Conservation (phyloP, 257 asterid species). For the Datura wrightii region DNA sequence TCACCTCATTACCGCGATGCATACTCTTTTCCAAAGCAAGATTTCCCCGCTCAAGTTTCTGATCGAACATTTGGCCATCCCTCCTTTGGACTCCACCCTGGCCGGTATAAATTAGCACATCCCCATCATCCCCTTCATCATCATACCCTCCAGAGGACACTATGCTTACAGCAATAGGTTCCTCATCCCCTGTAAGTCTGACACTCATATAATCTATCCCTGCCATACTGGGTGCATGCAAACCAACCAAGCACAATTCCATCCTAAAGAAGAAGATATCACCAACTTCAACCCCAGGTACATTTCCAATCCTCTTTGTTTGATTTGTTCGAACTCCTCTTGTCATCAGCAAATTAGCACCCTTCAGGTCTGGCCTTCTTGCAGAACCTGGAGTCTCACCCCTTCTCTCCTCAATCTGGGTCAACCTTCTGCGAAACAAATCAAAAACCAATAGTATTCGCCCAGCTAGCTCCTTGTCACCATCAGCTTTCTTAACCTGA, state of each 20-base stretch:
- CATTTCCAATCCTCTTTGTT: slow-evolving; percentile 67
- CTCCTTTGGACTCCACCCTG: slow-evolving; percentile 84
- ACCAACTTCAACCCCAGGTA: slow-evolving; percentile 87
- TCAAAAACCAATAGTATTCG: slow-evolving; percentile 62
- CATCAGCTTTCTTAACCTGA: slow-evolving; percentile 56
- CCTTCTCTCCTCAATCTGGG: slow-evolving; percentile 71
- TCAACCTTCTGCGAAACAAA: slow-evolving; percentile 62
- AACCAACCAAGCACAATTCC: slow-evolving; percentile 84
- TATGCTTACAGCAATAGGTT: slow-evolving; percentile 90
- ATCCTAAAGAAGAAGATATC: slow-evolving; percentile 88
- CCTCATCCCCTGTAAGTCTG: slow-evolving; percentile 65
- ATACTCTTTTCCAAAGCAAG: slow-evolving; percentile 58
- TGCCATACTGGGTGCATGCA: slow-evolving; percentile 92
- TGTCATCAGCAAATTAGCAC: slow-evolving; percentile 61
- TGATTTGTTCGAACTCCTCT: slow-evolving; percentile 75
- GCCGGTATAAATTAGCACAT: slow-evolving; percentile 77
- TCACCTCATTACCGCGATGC: slow-evolving; percentile 53
- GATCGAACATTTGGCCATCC: slow-evolving; percentile 82
- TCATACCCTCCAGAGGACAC: slow-evolving; percentile 95
- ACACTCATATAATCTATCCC: slow-evolving; percentile 88
- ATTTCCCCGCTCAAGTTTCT: slow-evolving; percentile 74
- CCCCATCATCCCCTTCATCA: slow-evolving; percentile 74
- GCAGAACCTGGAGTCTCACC: slow-evolving; percentile 50
- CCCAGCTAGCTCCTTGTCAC: slow-evolving; percentile 61
- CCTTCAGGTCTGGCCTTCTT: slow-evolving; percentile 78